Base-by-base conservation (phyloP, 129 eudicot genomes). In the Tagetes patula region DNA sequence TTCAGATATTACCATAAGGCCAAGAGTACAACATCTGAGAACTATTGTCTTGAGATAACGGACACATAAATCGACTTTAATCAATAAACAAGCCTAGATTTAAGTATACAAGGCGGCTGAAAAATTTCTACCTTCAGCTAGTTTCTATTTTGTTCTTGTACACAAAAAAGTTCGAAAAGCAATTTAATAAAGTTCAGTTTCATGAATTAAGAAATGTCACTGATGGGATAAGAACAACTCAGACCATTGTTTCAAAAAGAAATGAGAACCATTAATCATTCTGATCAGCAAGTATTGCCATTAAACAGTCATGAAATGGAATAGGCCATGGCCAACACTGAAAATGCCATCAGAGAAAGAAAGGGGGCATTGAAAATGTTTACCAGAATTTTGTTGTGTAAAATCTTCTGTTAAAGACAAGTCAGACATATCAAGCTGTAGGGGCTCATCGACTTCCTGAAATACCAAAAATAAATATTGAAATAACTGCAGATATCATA, bases 401-500 rank as follows among this genome's bases (percentile, higher is more conserved):
- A 78, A 85, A 69, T 92, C 96, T 79, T 86, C 98, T 42, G 48
- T 78, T 62, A 94, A 60, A 81, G 96, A 83, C 46, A 90, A 83
- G 48, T 85, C 98, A 5, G 97, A 79, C 86, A 94, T 80, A 80
- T 94, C 96, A 70, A 93, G 90, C 70, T 84, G 98, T 76, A 87
- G 71, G 47, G 96, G 98, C 87, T 94, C 98, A 73, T 94, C 98
- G 40, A 90, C 97, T 79, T 94, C 98, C 98, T 94, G 81, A 67
- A 53, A 86, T 56, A 56, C 10, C 38, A 69, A 60, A 27, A 75
- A 40, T 30, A 80, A 62, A 38, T 11, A 32, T 48, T 68, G 14
- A 27, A 52, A 55, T 65, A 50, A 30, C 43, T 27, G 32, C 46
- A n/a, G 8, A 48, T 33, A 42, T 37, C 61, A 60, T 45, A 58